Evolutionary conservation across 805 yeast genomes (phyloP), one percentile per base, ranked within the genome.

Genomic region (Hanseniaspora taiwanica): DNA sequence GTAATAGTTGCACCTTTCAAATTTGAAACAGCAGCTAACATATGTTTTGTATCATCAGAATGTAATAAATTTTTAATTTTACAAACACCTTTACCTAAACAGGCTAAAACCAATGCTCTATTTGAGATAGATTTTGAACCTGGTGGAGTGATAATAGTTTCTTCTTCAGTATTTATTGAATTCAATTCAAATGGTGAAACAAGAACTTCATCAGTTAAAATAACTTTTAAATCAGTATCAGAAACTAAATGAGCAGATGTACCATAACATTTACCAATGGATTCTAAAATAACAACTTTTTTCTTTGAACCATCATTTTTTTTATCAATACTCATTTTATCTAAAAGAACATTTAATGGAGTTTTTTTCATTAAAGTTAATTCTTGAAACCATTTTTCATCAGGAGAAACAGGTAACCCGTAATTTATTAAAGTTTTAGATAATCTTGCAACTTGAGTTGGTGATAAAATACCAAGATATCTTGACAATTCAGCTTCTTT

Each of bases 41-140:
- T 91, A 53, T 82, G 87, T 45, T 81, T 85, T 9, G 97, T 91
- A 56, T 91, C 98, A 55, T 89, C 98, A 3, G 97, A 89, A 56
- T 91, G 96, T 40, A 91, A 71, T 53, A 91, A 66, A 62, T 91
- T 91, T 46, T 77, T 78, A 48, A 91, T 75, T 50, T 72, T 74
- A 55, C 94, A 86, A 20, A 78, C 72, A 35, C 97, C 97, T 40
- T 70, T 63, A 44, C 95, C 94, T 45, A 91, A 71, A 17, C 97
- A 94, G 35, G 98, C 97, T 47, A 91, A 66, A 13, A 91, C 75
- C 44, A 91, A 68, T 5, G 96, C 98, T 58, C 98, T 76, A 57
- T 91, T 91, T 6, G 97, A 87, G 44, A 91, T 89, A 3, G 97
- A 89, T 58, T 91, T 91, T 1, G 97, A 89, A 2, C 98, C 98